Base-by-base conservation (phyloP, 495 filamentous ascomycete species). In the Talaromyces ruber region DNA sequence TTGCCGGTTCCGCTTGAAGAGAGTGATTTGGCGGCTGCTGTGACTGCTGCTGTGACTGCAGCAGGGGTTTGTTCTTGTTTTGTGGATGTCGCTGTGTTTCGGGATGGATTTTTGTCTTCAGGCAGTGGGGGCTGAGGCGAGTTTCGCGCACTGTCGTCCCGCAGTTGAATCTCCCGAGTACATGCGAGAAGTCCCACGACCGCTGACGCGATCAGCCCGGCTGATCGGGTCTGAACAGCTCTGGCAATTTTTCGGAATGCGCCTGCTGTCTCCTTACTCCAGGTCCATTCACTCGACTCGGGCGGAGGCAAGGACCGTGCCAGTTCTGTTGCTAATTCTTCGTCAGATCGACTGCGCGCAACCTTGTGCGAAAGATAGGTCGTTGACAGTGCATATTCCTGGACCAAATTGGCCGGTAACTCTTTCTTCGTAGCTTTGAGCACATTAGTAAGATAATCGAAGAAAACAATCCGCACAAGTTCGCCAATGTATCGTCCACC, bases 401-500 rank as follows among this genome's bases (percentile, higher is more conserved):
- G 74, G n/a, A 74, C 69, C 43, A 91, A 73, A 57, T 73, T 79
- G 34, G 71, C 70, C 1, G 88, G 88, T n/a, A 91, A 69, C n/a
- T 70, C 63, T 7, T 72, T 70, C 65, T 64, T 72, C 4, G 70
- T 68, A 18, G 71, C 56, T 21, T 71, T 67, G 9, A 76, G 63
- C 8, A 79, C 64, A 12, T 69, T 75, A 1, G 76, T 77, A 26
- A 91, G 74, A 61, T 88, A 86, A 64, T 92, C 88, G 30, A 87
- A 72, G 47, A 88, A 79, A 22, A 91, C 84, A 6, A 93, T 68
- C 9, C 91, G 82, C 26, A 85, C 86, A n/a, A 95, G 79, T 76
- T 93, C 91, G 52, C 91, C 91, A 16, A 95, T 80, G 68, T 95
- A 95, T 18, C 90, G 81, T 0, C 91, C 91, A 18, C 88, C 83